Conservation (phyloP, 1,284 basidiomycete species). For the Melampsora americana region DNA sequence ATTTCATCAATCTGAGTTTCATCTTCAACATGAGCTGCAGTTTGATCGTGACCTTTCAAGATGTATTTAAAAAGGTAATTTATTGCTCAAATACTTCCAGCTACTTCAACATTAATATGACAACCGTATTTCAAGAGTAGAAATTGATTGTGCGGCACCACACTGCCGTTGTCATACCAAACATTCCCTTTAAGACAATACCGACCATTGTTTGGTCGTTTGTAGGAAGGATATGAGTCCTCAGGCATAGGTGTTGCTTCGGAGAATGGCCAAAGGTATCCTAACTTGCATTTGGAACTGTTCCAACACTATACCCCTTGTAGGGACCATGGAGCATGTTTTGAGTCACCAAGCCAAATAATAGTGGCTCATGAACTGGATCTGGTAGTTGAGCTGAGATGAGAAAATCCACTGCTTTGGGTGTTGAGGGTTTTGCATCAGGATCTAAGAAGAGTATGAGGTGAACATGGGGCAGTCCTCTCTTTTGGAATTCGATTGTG, state of each 20-base stretch:
- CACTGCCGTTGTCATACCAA: neutral
- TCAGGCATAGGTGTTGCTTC: conserved; percentile 22
- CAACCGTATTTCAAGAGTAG: neutral
- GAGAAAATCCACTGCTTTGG: conserved; percentile 55
- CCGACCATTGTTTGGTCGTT: neutral
- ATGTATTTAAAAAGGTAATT: conserved; percentile 10
- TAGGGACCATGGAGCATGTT: conserved; percentile 60
- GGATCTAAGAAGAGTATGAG: conserved; percentile 56
- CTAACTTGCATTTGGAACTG: conserved; percentile 57
- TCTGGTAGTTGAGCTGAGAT: conserved; percentile 58
- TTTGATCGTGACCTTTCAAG: neutral
- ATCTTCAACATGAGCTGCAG: neutral
- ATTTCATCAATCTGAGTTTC: neutral
- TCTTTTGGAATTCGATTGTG: conserved; percentile 61
- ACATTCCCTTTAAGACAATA: neutral
- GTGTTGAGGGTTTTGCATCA: conserved; percentile 26
- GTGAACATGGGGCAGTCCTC: conserved; percentile 60
- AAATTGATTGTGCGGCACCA: conserved; percentile 14
- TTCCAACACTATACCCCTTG: conserved; percentile 55
- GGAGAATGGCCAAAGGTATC: conserved; percentile 57
- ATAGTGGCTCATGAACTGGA: conserved; percentile 53
- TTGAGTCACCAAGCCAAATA: conserved; percentile 54
- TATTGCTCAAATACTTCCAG: neutral
- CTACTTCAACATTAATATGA: conserved; percentile 25
- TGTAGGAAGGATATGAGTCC: neutral